phyloP scores from a whole-genome alignment of 1,139 yeast species.

The Geotrichum candidum region DNA sequence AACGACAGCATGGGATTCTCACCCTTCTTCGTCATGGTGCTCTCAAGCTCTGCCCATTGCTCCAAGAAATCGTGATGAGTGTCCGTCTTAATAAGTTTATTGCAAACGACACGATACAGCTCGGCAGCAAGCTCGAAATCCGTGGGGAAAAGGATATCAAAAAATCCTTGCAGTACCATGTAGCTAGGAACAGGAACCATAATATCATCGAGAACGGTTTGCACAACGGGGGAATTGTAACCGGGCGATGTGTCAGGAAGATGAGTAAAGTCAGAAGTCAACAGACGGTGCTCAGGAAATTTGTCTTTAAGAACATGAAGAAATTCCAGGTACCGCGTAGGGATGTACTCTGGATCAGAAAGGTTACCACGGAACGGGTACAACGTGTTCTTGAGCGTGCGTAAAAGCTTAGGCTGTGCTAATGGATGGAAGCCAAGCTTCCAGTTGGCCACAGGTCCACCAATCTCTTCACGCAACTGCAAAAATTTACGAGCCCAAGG shows the following conservation, averaged over 20 bases:
- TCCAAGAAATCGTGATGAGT: constrained; percentile 60
- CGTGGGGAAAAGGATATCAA: constrained; percentile 84
- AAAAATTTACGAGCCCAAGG: constrained; percentile 53
- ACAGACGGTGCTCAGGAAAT: constrained; percentile 70
- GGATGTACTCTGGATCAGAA: constrained; percentile 73
- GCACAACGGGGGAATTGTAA: constrained; percentile 76
- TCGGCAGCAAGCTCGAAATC: constrained; percentile 61
- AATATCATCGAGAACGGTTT: constrained; percentile 60
- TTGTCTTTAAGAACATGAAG: constrained; percentile 56
- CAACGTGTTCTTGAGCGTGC: constrained; percentile 36
- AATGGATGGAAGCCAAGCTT: constrained; percentile 38
- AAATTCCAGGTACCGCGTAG: constrained; percentile 65
- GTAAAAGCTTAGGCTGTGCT: constrained; percentile 31
- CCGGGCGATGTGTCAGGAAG: constrained; percentile 58
- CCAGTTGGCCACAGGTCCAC: constrained; percentile 34
- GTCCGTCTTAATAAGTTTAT: constrained; percentile 50
- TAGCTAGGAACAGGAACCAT: constrained; percentile 69
- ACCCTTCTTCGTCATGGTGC: constrained; percentile 66
- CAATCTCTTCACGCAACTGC: constrained; percentile 45
- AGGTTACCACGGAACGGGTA: constrained; percentile 63
- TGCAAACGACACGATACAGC: constrained; percentile 59
- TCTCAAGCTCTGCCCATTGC: constrained; percentile 66
- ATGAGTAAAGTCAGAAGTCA: constrained; percentile 68
- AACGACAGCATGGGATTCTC: constrained; percentile 85
- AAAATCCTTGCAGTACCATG: constrained; percentile 78